Evolutionary conservation across 2,329 filamentous ascomycete genomes (phyloP).

Genomic region (Fusarium veterinarium): DNA sequence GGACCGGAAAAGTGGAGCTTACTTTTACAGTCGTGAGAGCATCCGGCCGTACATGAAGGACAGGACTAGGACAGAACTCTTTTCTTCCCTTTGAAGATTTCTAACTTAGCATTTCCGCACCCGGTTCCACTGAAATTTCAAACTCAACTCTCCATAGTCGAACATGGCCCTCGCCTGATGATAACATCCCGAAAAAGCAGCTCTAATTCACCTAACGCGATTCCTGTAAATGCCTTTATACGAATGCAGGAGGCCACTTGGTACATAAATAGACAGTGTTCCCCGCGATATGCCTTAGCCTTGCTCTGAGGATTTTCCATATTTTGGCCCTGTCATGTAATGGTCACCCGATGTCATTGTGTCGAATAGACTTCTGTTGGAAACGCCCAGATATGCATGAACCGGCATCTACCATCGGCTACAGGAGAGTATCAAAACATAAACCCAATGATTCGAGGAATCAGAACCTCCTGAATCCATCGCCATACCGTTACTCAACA

Average conservation of each 20-base stretch:
- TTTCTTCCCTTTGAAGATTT: neutral
- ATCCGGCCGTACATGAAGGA: neutral
- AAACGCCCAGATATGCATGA: neutral
- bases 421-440: neutral
- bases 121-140: too few relatives aligned
- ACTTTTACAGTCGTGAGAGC: neutral
- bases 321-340: neutral
- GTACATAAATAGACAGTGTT: neutral
- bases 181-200: neutral
- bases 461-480: neutral
- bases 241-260: neutral
- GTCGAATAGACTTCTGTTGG: neutral
- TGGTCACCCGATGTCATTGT: neutral
- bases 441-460: too few relatives aligned
- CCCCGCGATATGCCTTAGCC: too few relatives aligned
- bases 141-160: neutral
- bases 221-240: neutral
- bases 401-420: neutral
- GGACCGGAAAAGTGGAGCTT: neutral
- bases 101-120: neutral
- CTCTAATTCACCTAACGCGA: neutral
- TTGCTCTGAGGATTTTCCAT: neutral
- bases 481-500: neutral
- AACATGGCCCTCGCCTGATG: neutral
- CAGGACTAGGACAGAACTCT: neutral